phyloP scores from a whole-genome alignment of 768 basidiomycete species.

The Psilocybe cyanescens region DNA sequence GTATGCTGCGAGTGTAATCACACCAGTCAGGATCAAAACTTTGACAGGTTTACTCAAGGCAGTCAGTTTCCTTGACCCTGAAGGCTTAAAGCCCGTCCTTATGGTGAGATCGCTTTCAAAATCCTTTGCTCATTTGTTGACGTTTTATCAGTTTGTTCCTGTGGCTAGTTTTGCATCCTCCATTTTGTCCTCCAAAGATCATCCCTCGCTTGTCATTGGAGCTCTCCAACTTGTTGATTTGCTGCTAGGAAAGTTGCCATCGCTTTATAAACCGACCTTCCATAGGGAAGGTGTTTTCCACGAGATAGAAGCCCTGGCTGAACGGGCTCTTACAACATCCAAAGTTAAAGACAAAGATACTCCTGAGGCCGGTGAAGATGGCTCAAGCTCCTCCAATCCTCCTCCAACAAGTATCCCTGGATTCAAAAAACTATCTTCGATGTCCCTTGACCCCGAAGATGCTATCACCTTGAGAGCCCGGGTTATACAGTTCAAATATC shows the following conservation, averaged over 20 bases:
- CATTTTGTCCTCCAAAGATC: slow-evolving; percentile 91
- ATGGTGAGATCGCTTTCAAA: slow-evolving; percentile 52
- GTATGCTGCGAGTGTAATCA: slow-evolving; percentile 96
- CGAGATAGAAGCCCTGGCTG: slow-evolving; percentile 83
- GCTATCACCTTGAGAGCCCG: slow-evolving; percentile 91
- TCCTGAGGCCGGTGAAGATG: slow-evolving; percentile 39
- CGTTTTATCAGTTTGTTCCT: slow-evolving; percentile 74
- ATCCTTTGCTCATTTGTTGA: slow-evolving; percentile 8
- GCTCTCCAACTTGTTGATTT: slow-evolving; percentile 95
- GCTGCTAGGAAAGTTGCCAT: slow-evolving; percentile 80
- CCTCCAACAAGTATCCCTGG: slow-evolving; percentile 54
- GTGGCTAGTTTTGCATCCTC: slow-evolving; percentile 95
- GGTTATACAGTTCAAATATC: slow-evolving; percentile 84
- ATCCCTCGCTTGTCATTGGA: slow-evolving; percentile 81
- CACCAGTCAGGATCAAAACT: slow-evolving; percentile 86
- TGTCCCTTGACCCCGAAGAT: slow-evolving; percentile 84
- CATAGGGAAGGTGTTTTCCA: slow-evolving; percentile 96
- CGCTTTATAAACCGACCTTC: slow-evolving; percentile 87
- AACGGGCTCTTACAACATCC: slow-evolving; percentile 56
- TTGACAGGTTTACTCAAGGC: slow-evolving; percentile 89
- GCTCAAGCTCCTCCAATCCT: slow-evolving; percentile 26
- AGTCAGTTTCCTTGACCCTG: slow-evolving; percentile 83
- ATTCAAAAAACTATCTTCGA: slow-evolving; percentile 70
- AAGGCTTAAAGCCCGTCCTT: slow-evolving; percentile 76
- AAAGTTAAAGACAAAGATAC: slow-evolving; percentile 58